Evolutionary conservation across 768 basidiomycete genomes (phyloP).

Genomic region (Saitozyma podzolica): DNA sequence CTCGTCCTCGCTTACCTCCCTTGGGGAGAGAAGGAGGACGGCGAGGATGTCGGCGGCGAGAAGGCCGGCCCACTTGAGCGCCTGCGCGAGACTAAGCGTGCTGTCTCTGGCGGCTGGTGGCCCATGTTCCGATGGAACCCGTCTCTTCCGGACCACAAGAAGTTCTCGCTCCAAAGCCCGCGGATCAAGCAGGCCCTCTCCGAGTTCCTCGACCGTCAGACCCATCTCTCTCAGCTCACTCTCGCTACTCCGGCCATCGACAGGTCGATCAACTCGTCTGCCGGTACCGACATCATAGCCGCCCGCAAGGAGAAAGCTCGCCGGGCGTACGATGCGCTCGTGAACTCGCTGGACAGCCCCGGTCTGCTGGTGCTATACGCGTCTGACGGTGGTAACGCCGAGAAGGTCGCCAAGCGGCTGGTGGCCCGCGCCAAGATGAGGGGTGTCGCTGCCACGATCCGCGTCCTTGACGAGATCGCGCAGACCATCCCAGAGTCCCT

Average conservation of each 20-base stretch:
- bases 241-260: slow-evolving; percentile 74
- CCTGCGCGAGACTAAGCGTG: slow-evolving; percentile 96
- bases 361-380: slow-evolving; percentile 88
- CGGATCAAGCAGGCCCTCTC: slow-evolving; percentile 89
- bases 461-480: slow-evolving; percentile 77
- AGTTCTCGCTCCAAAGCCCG: slow-evolving; percentile 90
- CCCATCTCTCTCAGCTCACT: slow-evolving; percentile 91
- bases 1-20: slow-evolving; percentile 93
- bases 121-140: slow-evolving; percentile 98
- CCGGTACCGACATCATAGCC: slow-evolving; percentile 80
- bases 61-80: slow-evolving; percentile 73
- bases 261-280: slow-evolving; percentile 76
- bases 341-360: slow-evolving; percentile 81
- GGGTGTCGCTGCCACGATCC: slow-evolving; percentile 72
- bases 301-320: slow-evolving; percentile 77
- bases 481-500: slow-evolving; percentile 63
- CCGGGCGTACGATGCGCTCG: slow-evolving; percentile 77
- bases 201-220: slow-evolving; percentile 91
- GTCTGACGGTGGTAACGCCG: slow-evolving; percentile 91
- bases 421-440: slow-evolving; percentile 77
- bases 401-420: slow-evolving; percentile 90
- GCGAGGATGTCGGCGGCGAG: slow-evolving; percentile 25
- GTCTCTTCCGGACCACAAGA: slow-evolving; percentile 66
- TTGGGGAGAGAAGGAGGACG: slow-evolving; percentile 68
- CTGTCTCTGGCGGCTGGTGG: slow-evolving; percentile 96